Evolutionary conservation across 2,329 filamentous ascomycete genomes (phyloP).

Genomic region (Neopestalotiopsis clavispora): DNA sequence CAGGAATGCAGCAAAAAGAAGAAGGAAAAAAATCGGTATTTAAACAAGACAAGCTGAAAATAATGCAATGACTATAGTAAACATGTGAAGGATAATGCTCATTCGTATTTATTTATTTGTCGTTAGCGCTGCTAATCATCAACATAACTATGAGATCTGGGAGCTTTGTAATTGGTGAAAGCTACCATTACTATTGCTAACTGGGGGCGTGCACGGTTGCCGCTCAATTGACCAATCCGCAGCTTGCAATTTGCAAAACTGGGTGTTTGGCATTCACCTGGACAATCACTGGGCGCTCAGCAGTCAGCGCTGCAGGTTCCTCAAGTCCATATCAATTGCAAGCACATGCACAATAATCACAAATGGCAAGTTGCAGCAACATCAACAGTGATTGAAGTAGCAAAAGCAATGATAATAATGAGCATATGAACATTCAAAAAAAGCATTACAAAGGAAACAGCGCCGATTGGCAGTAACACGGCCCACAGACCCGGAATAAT

Average conservation of each 20-base stretch:
- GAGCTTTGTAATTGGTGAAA: not conserved
- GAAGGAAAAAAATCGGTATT: too few relatives aligned
- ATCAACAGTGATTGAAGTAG: not conserved
- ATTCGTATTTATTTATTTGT: not conserved
- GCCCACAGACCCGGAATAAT: slow-evolving; percentile 10
- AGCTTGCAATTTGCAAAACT: not conserved
- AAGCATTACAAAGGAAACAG: slow-evolving; percentile 4
- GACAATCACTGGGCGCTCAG: not conserved
- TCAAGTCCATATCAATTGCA: too few relatives aligned
- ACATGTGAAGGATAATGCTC: too few relatives aligned
- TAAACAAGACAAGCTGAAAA: too few relatives aligned
- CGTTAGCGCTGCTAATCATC: not conserved
- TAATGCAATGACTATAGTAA: too few relatives aligned
- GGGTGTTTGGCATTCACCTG: not conserved
- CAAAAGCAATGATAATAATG: not conserved
- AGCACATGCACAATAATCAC: too few relatives aligned
- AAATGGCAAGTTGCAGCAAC: not conserved
- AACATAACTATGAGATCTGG: not conserved
- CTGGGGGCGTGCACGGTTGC: not conserved
- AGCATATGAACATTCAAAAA: not conserved
- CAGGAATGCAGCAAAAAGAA: too few relatives aligned
- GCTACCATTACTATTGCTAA: not conserved
- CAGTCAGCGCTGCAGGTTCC: not conserved
- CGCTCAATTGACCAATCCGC: not conserved
- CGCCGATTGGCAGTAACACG: not conserved